A percentile compares a stretch with the other conserved stretches of the same genome.
These are phyloP conservation scores for Endothia cerciana DNA, from an alignment of 2,329 filamentous ascomycete species.

Conservation along the genomic window DNA sequence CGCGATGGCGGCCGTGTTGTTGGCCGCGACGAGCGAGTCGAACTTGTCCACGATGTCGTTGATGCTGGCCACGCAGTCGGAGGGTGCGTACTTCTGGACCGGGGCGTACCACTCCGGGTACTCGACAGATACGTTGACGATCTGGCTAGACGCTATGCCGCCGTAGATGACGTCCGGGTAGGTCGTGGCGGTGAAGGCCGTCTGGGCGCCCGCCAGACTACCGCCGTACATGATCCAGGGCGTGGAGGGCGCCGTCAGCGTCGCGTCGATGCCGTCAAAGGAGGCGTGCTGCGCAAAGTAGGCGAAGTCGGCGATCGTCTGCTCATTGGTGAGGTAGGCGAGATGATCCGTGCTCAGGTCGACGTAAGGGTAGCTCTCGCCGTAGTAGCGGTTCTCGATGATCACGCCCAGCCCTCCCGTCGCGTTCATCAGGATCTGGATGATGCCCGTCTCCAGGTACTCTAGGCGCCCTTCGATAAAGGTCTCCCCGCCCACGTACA, in stretches of 20 bases:
- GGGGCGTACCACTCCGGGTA: constrained; percentile 56
- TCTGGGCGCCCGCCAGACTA: constrained; percentile 27
- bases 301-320: constrained; percentile 56
- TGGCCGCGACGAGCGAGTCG: constrained; percentile 48
- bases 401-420: constrained; percentile 59
- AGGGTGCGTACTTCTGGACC: constrained; percentile 52
- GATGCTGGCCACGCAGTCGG: constrained; percentile 53
- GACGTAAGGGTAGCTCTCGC: constrained; percentile 52
- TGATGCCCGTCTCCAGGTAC: constrained; percentile 42
- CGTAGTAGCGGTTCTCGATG: constrained; percentile 56
- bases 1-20: constrained; percentile 46
- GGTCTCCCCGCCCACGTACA: constrained; percentile 41
- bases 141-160: constrained; percentile 52
- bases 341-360: constrained; percentile 53
- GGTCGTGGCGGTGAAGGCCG: constrained; percentile 46
- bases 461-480: constrained; percentile 35
- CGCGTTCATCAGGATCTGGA: constrained; percentile 57
- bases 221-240: constrained; percentile 33
- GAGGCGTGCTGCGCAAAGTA: constrained; percentile 53
- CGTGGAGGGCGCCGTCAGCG: constrained; percentile 47
- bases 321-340: constrained; percentile 53
- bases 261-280: constrained; percentile 46
- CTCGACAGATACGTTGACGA: constrained; percentile 44
- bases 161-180: constrained; percentile 51
- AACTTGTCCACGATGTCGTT: constrained; percentile 54